Evolutionary conservation across 148 eudicot genomes (phyloP).

Genomic region (Amaranthus cruentus): DNA sequence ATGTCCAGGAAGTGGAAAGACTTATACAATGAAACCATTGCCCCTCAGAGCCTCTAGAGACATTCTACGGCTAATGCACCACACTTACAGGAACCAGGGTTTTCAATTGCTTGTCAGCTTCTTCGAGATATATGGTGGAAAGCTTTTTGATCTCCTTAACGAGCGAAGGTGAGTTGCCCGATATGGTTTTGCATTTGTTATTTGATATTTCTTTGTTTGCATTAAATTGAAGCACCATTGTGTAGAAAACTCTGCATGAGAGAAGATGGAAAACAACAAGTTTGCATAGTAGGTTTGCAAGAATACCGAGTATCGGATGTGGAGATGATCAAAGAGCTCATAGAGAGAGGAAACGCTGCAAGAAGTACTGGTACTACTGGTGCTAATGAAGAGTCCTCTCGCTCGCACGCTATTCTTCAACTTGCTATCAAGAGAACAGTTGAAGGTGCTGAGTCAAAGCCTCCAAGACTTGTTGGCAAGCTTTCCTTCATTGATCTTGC

Average conservation of each 20-base stretch:
- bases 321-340: slow-evolving; percentile 89
- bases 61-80: slow-evolving; percentile 83
- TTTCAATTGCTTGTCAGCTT: slow-evolving; percentile 91
- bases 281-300: slow-evolving; percentile 95
- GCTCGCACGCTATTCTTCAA: slow-evolving; percentile 99
- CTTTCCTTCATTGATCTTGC: slow-evolving; percentile 99
- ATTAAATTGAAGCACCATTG: slow-evolving; percentile 10
- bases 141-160: slow-evolving; percentile 86
- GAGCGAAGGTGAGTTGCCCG: slow-evolving; percentile 72
- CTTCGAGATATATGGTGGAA: slow-evolving; percentile 98
- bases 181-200: neutral
- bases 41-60: slow-evolving; percentile 89
- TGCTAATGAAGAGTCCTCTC: slow-evolving; percentile 98
- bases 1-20: slow-evolving; percentile 89
- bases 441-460: slow-evolving; percentile 75
- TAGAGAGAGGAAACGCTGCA: slow-evolving; percentile 81
- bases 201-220: neutral
- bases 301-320: slow-evolving; percentile 87
- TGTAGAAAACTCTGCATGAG: slow-evolving; percentile 91
- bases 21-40: slow-evolving; percentile 94
- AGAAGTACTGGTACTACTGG: slow-evolving; percentile 99
- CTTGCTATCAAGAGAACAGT: slow-evolving; percentile 70
- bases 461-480: slow-evolving; percentile 80
- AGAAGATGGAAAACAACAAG: slow-evolving; percentile 98
- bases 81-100: slow-evolving; percentile 88